Evolutionary conservation across 495 filamentous ascomycete species (phyloP), one percentile per base, ranked within the genome.

Genomic region (Corynascus novoguineensis): DNA sequence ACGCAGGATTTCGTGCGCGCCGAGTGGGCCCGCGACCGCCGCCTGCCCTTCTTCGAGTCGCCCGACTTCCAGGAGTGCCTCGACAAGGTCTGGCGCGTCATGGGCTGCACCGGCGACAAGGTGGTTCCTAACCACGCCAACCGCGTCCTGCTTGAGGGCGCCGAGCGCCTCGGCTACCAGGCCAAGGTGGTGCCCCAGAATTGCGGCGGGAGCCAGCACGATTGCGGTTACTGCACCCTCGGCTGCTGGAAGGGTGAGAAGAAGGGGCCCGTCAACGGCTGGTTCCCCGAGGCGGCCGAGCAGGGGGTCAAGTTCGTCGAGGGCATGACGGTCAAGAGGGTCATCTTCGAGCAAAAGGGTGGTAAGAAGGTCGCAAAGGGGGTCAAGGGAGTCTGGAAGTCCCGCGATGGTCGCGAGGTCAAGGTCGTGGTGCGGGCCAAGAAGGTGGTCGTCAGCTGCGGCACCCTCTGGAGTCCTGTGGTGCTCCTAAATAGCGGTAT

Each of bases 281-380:
- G 85, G 76, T 75, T 96, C 22, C 85, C 84, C 0, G 89, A 92
- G 68, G 91, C 92, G 4, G 83, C 79, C 2, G 78, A 75, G 50
- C 82, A 85, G 4, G 90, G 90, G 8, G 89, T 89, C 0, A 73
- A 74, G 37, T 95, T 95, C 64, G 78, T 90, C 5, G 89, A 97
- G 75, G 90, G 90, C 0, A 86, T 91, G 60, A 64, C 80, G 14
- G 86, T 79, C 0, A 78, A 87, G 4, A 78, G 76, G 58, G 77
- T 97, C 10, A 34, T 87, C 0, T 93, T 95, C 66, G 78, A 83
- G 15, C 68, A 80, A 7, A 58, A 50, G 53, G 9, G 28, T 1
- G 60, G 77, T 0, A 80, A 80, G 40, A 84, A 78, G 55, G 75
- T 75, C 11, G 88, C 88, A 0, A 74, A 70, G 7, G 90, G 89